phyloP scores from a whole-genome alignment of 768 basidiomycete species.

The Galerina marginata region DNA sequence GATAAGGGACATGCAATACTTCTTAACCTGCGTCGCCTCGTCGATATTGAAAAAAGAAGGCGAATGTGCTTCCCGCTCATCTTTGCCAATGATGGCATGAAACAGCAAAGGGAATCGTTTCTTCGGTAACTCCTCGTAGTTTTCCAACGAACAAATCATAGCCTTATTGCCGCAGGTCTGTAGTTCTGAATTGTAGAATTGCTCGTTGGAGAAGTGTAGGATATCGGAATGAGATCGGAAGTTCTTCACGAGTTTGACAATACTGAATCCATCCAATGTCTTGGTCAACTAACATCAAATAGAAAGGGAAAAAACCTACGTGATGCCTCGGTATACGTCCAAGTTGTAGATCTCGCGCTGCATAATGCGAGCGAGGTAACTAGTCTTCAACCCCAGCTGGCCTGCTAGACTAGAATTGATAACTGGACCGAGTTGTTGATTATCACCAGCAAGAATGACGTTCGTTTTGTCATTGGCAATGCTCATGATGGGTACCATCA shows the following conservation, averaged over 20 bases:
- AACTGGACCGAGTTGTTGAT: conserved; percentile 66
- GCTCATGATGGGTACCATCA: conserved; percentile 60
- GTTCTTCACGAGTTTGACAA: conserved; percentile 65
- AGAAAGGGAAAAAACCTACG: conserved; percentile 30
- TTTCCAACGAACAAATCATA: conserved; percentile 45
- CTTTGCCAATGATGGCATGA: conserved; percentile 58
- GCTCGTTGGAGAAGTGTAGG: conserved; percentile 59
- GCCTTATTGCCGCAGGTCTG: conserved; percentile 48
- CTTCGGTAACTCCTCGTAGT: conserved; percentile 42
- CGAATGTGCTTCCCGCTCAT: conserved; percentile 57
- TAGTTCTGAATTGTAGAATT: conserved; percentile 60
- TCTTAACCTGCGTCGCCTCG: conserved; percentile 56
- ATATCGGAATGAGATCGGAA: conserved; percentile 63
- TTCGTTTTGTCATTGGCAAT: conserved; percentile 52
- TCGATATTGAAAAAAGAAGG: conserved; percentile 71
- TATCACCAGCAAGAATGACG: conserved; percentile 63
- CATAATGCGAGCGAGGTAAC: conserved; percentile 60
- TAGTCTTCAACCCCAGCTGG: conserved; percentile 53
- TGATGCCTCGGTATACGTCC: conserved; percentile 40
- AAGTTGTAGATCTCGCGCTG: conserved; percentile 40
- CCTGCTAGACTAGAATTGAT: conserved; percentile 52
- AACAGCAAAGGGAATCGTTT: conserved; percentile 61
- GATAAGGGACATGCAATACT: conserved; percentile 44
- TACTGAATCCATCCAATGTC: conserved; percentile 34
- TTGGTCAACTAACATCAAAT: neutral